Percentiles rank a stretch among this genome's conserved stretches.
Evolutionary conservation across 2,329 filamentous ascomycete genomes (phyloP).

Genomic region (Coleophoma crateriformis): DNA sequence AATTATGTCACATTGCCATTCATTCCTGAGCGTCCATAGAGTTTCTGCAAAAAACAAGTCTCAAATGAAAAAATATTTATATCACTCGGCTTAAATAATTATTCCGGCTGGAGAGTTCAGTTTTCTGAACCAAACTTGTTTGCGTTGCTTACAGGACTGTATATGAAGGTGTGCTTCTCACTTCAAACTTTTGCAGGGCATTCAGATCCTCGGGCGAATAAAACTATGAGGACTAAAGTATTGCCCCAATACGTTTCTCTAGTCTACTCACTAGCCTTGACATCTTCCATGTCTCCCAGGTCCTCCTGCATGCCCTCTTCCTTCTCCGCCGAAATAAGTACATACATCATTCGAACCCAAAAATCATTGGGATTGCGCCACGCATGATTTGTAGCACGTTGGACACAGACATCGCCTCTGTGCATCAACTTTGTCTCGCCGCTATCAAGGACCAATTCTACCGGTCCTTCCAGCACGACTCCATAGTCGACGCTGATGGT

Average conservation of each 20-base stretch:
- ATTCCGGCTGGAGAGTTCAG: no score
- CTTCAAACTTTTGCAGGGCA: no score
- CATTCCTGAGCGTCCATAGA: constrained; percentile 30
- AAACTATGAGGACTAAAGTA: no score
- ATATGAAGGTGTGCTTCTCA: no score
- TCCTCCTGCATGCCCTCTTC: constrained; percentile 10
- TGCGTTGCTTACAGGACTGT: neutral
- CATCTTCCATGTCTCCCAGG: constrained; percentile 8
- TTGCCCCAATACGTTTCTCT: no score
- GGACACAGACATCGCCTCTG: constrained; percentile 36
- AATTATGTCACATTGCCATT: constrained; percentile 50
- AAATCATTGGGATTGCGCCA: constrained; percentile 27
- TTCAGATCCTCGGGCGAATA: no score
- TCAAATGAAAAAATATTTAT: neutral
- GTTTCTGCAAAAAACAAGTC: constrained; percentile 3
- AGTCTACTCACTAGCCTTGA: constrained; percentile 8
- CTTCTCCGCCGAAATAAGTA: constrained; percentile 10
- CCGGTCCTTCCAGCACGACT: constrained; percentile 32
- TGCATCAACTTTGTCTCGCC: constrained; percentile 32
- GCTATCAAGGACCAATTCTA: constrained; percentile 33
- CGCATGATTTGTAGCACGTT: constrained; percentile 38
- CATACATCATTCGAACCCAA: constrained; percentile 23
- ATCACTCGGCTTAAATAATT: no score
- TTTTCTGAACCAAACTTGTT: neutral
- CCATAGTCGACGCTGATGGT: constrained; percentile 36